Evolutionary conservation across 768 basidiomycete genomes (phyloP), one percentile per base, ranked within the genome.

Genomic region (Asterophora lycoperdoides): DNA sequence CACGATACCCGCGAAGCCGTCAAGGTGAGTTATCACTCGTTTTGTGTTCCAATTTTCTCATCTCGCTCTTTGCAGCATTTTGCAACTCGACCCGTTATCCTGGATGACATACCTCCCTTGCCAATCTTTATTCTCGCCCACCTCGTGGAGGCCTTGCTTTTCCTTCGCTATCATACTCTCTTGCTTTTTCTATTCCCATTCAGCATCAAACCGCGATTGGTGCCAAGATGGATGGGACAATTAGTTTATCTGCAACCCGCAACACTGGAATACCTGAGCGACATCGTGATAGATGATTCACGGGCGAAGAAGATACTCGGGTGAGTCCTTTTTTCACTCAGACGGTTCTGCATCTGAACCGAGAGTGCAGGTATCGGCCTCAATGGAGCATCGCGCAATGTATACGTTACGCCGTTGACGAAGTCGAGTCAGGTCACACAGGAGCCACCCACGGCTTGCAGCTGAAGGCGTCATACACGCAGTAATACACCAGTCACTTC

Each of bases 321-420:
- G 68, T 65, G 33, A 7, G 60, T 56, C 17, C 34, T 20, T 38
- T n/a, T 11, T 41, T 8, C 10, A n/a, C 46, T 41, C 46, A 7
- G 5, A 5, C 19, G 5, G 11, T 32, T 28, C 20, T 17, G 33
- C 34, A 29, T 15, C 41, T 20, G 37, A 41, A 41, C 20, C 1
- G 4, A 20, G 15, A 15, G 32, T 50, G 3, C 13, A 66, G 64
- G 17, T 67, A 67, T 52, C 54, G 44, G 15, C 62, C 67, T 0
- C 63, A 66, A 44, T 68, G 68, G 67, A 53, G 57, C 20, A 56
- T 57, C 17, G 60, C 57, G 19, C 66, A 69, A 32, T 58, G 53
- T 18, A 67, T 69, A 33, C 62, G 60, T 33, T 66, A 66, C 41
- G 55, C 63, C 13, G 68, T 68, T 1, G 66, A 70, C 28, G 61